Percentiles rank a stretch among this genome's conserved stretches.
Conservation (phyloP, 306 rosid species). For the Glycine latifolia region DNA sequence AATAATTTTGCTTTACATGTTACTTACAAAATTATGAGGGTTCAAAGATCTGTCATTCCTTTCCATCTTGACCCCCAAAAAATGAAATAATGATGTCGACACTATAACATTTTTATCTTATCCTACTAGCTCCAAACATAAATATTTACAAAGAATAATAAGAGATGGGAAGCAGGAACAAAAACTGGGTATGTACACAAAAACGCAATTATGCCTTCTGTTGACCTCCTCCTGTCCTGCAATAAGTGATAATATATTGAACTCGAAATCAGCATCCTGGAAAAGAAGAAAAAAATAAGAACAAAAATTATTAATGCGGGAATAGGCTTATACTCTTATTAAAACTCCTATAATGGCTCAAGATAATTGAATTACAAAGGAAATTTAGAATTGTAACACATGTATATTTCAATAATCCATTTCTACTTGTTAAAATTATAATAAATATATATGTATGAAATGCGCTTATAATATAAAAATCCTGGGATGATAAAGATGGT, state of each 20-base stretch:
- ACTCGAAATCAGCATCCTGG: conserved; percentile 45
- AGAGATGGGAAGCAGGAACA: conserved; percentile 14
- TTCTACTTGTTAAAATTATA: conserved; percentile 1
- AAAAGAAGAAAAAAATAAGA: neutral
- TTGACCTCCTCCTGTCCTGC: conserved; percentile 39
- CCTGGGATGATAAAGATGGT: neutral
- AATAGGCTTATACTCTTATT: neutral
- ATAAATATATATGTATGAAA: neutral
- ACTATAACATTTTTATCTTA: conserved; percentile 46
- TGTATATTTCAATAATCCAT: conserved; percentile 20
- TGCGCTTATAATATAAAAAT: conserved; percentile 24
- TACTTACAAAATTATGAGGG: conserved; percentile 48
- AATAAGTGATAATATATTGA: conserved; percentile 27
- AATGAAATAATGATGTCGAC: conserved; percentile 48
- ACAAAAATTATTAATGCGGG: neutral
- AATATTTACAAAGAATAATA: conserved; percentile 40
- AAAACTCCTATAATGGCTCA: neutral
- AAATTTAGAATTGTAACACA: conserved; percentile 18
- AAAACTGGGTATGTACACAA: conserved; percentile 51
- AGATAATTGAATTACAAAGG: conserved; percentile 9
- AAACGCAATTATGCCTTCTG: conserved; percentile 33
- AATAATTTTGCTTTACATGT: conserved; percentile 43
- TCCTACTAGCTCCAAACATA: conserved; percentile 45
- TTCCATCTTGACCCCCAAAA: conserved; percentile 48
- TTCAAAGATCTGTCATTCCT: conserved; percentile 39